Percentiles rank a stretch among this genome's conserved stretches.
phyloP scores from a whole-genome alignment of 306 rosid genomes.

The Rubus parviflorus region DNA sequence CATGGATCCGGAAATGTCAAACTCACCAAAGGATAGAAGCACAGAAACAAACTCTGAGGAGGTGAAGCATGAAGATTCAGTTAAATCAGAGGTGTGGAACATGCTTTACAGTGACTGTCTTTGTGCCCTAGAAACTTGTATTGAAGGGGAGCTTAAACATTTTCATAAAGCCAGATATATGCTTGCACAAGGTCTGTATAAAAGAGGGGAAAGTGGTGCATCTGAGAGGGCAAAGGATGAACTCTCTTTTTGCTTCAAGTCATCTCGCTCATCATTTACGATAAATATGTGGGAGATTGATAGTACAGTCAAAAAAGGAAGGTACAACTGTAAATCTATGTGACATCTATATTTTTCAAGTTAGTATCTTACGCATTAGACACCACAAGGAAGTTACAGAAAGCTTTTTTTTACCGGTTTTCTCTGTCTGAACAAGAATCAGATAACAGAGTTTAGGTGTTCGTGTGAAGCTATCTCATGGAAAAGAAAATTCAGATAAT shows the following conservation, averaged over 20 bases:
- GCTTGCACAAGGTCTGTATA: slow-evolving; percentile 86
- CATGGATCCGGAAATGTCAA: slow-evolving; percentile 37
- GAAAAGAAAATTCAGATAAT: neutral
- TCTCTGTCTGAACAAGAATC: neutral
- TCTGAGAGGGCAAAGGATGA: slow-evolving; percentile 92
- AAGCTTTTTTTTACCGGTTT: neutral
- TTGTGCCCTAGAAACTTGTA: slow-evolving; percentile 88
- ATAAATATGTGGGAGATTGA: slow-evolving; percentile 99
- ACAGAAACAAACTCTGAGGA: slow-evolving; percentile 42
- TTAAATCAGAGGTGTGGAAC: slow-evolving; percentile 68
- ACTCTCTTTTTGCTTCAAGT: slow-evolving; percentile 96
- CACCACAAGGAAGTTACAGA: neutral
- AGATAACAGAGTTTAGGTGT: neutral
- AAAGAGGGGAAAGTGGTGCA: slow-evolving; percentile 65
- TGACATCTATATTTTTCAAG: slow-evolving; percentile 13
- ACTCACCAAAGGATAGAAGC: slow-evolving; percentile 40
- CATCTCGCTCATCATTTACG: slow-evolving; percentile 93
- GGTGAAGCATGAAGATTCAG: slow-evolving; percentile 50
- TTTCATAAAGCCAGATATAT: slow-evolving; percentile 98
- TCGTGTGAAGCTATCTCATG: neutral
- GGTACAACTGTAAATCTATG: slow-evolving; percentile 43
- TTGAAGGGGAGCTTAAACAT: slow-evolving; percentile 97
- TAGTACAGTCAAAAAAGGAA: slow-evolving; percentile 89
- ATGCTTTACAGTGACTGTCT: slow-evolving; percentile 87
- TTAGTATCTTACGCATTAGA: slow-evolving; percentile 10